These are phyloP conservation scores for Naganishia liquefaciens DNA, from an alignment of 1,284 basidiomycete species.

Conservation along the genomic window DNA sequence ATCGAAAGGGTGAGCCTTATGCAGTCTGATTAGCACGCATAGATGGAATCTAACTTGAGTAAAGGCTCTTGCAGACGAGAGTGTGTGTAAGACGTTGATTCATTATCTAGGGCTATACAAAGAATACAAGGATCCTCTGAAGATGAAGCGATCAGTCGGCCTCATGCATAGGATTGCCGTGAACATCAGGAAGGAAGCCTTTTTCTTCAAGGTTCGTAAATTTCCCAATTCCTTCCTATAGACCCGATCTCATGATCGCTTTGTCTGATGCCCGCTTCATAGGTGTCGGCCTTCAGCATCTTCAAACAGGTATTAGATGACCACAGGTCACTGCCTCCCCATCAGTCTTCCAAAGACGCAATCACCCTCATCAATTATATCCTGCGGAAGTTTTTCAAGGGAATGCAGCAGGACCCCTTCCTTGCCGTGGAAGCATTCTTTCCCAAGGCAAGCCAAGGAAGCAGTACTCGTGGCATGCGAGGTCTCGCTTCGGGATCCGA, in stretches of 20 bases:
- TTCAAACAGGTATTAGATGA: slow-evolving; percentile 80
- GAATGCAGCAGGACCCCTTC: slow-evolving; percentile 74
- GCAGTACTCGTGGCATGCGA: neutral
- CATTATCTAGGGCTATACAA: slow-evolving; percentile 76
- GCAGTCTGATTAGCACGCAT: slow-evolving; percentile 4
- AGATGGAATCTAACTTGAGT: neutral
- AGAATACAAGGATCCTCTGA: slow-evolving; percentile 73
- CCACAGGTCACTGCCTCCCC: slow-evolving; percentile 70
- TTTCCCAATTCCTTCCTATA: neutral
- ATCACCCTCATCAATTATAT: slow-evolving; percentile 77
- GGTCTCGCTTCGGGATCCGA: slow-evolving; percentile 45
- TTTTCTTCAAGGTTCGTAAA: slow-evolving; percentile 80
- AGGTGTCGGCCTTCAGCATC: slow-evolving; percentile 81
- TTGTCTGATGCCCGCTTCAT: slow-evolving; percentile 25
- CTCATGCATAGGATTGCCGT: slow-evolving; percentile 86
- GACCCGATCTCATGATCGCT: neutral
- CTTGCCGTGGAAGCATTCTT: slow-evolving; percentile 84
- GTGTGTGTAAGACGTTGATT: slow-evolving; percentile 77
- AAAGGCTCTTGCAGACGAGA: slow-evolving; percentile 61
- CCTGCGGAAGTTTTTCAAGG: slow-evolving; percentile 88
- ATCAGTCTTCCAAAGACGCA: slow-evolving; percentile 78
- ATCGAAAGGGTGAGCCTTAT: slow-evolving; percentile 72
- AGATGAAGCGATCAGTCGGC: slow-evolving; percentile 80
- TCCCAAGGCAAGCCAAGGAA: slow-evolving; percentile 68
- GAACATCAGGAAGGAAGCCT: slow-evolving; percentile 80